Conservation (phyloP, 1,284 basidiomycete genomes). For the Cryptococcus sp. region DNA sequence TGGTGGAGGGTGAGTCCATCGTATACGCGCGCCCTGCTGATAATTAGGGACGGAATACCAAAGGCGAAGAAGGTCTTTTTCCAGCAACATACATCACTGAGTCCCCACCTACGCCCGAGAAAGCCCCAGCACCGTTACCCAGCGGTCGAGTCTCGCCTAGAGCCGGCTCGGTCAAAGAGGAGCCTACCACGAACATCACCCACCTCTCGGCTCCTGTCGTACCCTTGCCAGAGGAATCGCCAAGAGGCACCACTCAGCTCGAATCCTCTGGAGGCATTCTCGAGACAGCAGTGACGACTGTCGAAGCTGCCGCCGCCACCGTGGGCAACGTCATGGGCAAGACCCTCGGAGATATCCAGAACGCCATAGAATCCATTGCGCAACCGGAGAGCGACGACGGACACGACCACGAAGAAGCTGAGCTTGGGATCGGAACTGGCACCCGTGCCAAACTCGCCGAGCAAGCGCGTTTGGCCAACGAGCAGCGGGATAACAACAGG, state of each 20-base stretch:
- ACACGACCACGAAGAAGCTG: slow-evolving; percentile 46
- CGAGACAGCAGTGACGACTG: slow-evolving; percentile 32
- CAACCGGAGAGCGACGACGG: slow-evolving; percentile 18
- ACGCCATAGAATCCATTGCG: slow-evolving; percentile 78
- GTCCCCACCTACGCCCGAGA: slow-evolving; percentile 33
- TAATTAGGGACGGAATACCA: slow-evolving; percentile 74
- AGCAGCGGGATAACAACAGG: slow-evolving; percentile 59
- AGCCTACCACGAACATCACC: not conserved
- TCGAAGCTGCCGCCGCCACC: slow-evolving; percentile 18
- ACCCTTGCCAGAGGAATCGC: slow-evolving; percentile 26
- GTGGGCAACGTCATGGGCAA: slow-evolving; percentile 66
- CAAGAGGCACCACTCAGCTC: slow-evolving; percentile 12
- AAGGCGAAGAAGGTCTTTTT: slow-evolving; percentile 84
- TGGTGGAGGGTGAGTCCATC: slow-evolving; percentile 87
- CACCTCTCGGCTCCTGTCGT: slow-evolving; percentile 31
- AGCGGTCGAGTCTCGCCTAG: slow-evolving; percentile 8
- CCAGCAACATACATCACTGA: slow-evolving; percentile 85
- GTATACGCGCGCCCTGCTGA: slow-evolving; percentile 1
- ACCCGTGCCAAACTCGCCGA: slow-evolving; percentile 68
- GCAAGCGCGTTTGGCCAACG: slow-evolving; percentile 60
- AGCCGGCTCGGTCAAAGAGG: not conserved
- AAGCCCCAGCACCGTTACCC: slow-evolving; percentile 5
- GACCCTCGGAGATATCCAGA: slow-evolving; percentile 82
- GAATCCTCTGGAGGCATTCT: slow-evolving; percentile 26
- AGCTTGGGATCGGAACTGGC: slow-evolving; percentile 63